A percentile compares a stretch with the other conserved stretches of the same genome.
phyloP scores from a whole-genome alignment of 768 basidiomycete species.

The Hygrophoropsis aurantiaca region DNA sequence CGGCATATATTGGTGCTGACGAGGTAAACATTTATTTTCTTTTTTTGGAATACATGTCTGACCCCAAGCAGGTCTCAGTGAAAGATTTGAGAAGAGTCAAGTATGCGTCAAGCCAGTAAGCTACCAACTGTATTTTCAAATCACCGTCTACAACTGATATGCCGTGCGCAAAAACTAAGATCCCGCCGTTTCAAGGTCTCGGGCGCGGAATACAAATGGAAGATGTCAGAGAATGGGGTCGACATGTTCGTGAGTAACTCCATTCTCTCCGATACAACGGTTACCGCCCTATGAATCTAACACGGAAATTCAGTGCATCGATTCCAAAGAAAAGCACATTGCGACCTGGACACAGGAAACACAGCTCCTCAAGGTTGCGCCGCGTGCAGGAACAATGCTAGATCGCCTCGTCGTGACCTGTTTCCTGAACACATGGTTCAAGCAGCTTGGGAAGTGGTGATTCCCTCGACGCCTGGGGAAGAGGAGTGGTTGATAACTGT shows the following conservation, averaged over 20 bases:
- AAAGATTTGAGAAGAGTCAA: slow-evolving; percentile 50
- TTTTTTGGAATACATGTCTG: background rate
- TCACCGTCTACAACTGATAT: slow-evolving; percentile 2
- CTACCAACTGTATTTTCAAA: background rate
- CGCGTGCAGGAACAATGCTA: slow-evolving; percentile 38
- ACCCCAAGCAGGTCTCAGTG: slow-evolving; percentile 34
- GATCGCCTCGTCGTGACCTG: slow-evolving; percentile 56
- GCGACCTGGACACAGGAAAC: slow-evolving; percentile 46
- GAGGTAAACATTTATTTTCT: slow-evolving; percentile 30
- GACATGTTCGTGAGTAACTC: slow-evolving; percentile 49
- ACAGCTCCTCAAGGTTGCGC: slow-evolving; percentile 39
- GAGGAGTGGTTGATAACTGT: too few relatives aligned
- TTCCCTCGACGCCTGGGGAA: too few relatives aligned
- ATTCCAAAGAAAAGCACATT: slow-evolving; percentile 46
- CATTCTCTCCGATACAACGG: slow-evolving; percentile 1
- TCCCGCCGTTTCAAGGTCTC: slow-evolving; percentile 55
- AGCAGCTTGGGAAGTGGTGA: slow-evolving; percentile 44
- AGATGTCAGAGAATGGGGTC: slow-evolving; percentile 39
- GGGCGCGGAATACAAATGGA: slow-evolving; percentile 59
- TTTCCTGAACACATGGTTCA: slow-evolving; percentile 53
- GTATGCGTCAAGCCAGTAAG: slow-evolving; percentile 51
- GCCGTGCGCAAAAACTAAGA: slow-evolving; percentile 23
- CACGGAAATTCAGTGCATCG: slow-evolving; percentile 40
- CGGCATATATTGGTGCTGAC: slow-evolving; percentile 48
- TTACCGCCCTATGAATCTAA: slow-evolving; percentile 4